phyloP scores from a whole-genome alignment of 1,284 basidiomycete species.

The Puccinia novopanici region DNA sequence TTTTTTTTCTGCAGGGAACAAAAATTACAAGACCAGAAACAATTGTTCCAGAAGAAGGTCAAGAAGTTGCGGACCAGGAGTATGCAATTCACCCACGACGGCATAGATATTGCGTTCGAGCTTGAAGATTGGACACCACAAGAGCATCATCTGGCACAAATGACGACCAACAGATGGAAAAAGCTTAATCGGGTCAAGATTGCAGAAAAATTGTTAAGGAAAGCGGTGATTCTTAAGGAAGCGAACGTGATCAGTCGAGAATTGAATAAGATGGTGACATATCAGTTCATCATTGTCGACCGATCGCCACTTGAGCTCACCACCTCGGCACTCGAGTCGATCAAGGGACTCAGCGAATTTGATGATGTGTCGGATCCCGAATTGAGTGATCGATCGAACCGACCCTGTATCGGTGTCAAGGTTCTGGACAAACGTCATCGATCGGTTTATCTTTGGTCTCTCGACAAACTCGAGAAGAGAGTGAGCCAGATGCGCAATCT shows the following conservation, averaged over 20 bases:
- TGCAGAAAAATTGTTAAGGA: conserved; percentile 82
- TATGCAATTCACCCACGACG: conserved; percentile 65
- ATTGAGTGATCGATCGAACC: conserved; percentile 57
- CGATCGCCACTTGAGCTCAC: conserved; percentile 78
- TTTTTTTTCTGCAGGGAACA: conserved; percentile 63
- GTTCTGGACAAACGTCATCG: conserved; percentile 82
- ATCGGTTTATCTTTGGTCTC: conserved; percentile 86
- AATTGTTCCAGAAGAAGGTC: conserved; percentile 54
- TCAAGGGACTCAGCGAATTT: conserved; percentile 84
- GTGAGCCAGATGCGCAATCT: conserved; percentile 91
- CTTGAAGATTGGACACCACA: conserved; percentile 76
- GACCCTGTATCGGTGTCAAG: conserved; percentile 84
- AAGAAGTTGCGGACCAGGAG: conserved; percentile 71
- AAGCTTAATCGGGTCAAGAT: conserved; percentile 80
- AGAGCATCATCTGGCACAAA: conserved; percentile 73
- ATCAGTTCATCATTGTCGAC: conserved; percentile 87
- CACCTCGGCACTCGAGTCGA: conserved; percentile 77
- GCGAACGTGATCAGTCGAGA: conserved; percentile 91
- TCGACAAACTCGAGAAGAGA: conserved; percentile 82
- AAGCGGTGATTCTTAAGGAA: conserved; percentile 85
- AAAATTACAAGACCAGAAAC: conserved; percentile 54
- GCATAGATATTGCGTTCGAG: conserved; percentile 67
- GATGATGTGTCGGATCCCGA: conserved; percentile 84
- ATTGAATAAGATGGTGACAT: conserved; percentile 78
- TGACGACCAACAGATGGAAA: conserved; percentile 81